Evolutionary conservation across 768 basidiomycete genomes (phyloP).

Genomic region (Coprinopsis strossmayeri): DNA sequence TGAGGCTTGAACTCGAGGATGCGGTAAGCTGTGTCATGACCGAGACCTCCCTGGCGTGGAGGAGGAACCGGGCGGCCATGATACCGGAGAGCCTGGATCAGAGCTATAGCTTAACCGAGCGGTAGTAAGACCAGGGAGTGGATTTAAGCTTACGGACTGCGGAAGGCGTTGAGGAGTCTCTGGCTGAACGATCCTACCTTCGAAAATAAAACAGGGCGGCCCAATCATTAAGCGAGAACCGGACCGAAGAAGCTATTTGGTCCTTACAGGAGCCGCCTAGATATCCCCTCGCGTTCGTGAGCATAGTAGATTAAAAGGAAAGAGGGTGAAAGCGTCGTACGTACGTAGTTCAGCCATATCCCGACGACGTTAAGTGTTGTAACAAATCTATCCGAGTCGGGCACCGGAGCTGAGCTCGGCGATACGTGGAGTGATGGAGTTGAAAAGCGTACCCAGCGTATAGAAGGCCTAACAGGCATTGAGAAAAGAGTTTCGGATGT

Average conservation of each 20-base stretch:
- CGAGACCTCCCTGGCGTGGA: slow-evolving; percentile 9
- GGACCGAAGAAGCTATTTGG: no score
- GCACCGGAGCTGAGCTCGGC: neutral
- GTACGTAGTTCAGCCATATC: neutral
- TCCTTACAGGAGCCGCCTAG: no score
- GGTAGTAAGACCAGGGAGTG: neutral
- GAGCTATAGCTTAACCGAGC: neutral
- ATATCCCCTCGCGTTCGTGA: no score
- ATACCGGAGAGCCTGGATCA: slow-evolving; percentile 6
- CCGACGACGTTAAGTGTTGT: neutral
- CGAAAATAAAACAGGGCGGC: neutral
- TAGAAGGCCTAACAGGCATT: neutral
- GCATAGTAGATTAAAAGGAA: neutral
- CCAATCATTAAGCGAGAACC: no score
- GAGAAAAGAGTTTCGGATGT: neutral
- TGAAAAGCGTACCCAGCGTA: slow-evolving; percentile 2
- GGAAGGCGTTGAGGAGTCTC: slow-evolving; percentile 2
- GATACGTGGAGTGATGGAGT: neutral
- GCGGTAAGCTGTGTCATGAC: no score
- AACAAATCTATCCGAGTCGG: neutral
- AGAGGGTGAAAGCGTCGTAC: neutral
- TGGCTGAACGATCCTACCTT: slow-evolving; percentile 7
- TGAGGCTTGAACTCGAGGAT: no score
- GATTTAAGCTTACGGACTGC: slow-evolving; percentile 1
- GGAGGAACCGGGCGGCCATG: slow-evolving; percentile 6